Percentiles rank a stretch among this genome's conserved stretches.
phyloP scores from a whole-genome alignment of 169 alveolate species.

The Cyclospora cayetanensis region DNA sequence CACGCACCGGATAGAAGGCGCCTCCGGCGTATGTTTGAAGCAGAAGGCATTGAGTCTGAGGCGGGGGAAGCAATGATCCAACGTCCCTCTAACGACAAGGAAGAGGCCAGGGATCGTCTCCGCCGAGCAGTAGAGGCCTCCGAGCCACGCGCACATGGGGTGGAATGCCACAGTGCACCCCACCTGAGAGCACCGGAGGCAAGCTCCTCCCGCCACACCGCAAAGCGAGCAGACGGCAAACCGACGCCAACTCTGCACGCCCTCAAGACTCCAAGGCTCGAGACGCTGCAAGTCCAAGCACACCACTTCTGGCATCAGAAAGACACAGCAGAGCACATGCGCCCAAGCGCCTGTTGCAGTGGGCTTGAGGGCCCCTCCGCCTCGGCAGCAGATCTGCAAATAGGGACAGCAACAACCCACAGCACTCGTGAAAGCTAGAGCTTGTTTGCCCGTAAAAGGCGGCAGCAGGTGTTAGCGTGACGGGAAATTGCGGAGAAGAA shows the following conservation, averaged over 20 bases:
- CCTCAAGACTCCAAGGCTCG: conserved; percentile 74
- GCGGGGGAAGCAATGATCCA: conserved; percentile 72
- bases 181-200: conserved; percentile 73
- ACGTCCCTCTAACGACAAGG: conserved; percentile 10
- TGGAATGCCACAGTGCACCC: conserved; percentile 77
- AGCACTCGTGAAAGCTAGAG: no score
- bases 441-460: no score
- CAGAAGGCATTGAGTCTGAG: conserved; percentile 45
- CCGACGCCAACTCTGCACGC: conserved; percentile 32
- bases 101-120: conserved; percentile 1
- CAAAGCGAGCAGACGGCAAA: conserved; percentile 35
- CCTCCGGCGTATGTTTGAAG: conserved; percentile 67
- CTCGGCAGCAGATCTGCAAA: conserved; percentile 76
- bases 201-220: conserved; percentile 63
- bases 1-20: conserved; percentile 8
- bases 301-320: conserved; percentile 73
- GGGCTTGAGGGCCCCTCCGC: conserved; percentile 82
- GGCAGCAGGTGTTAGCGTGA: no score
- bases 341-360: conserved; percentile 77
- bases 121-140: conserved; percentile 74
- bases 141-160: conserved; percentile 83
- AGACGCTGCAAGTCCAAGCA: conserved; percentile 64
- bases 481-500: no score
- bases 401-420: no score
- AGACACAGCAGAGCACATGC: conserved; percentile 67